Base-by-base conservation (phyloP, 345 rosid species). In the Acer negundo region DNA sequence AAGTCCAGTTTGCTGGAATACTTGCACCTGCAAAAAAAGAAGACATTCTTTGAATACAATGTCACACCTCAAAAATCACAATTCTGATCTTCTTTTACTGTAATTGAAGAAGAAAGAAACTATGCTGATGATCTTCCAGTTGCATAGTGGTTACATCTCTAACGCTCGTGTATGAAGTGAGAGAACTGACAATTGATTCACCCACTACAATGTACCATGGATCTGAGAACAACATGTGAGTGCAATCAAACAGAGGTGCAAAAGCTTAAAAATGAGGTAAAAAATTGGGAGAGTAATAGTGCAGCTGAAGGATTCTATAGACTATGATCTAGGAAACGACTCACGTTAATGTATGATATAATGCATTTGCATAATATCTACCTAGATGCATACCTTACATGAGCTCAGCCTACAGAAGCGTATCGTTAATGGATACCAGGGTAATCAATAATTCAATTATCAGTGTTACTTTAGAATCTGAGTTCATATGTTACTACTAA, bases 181-280 rank as follows among this genome's bases (percentile, higher is more conserved):
- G 96, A 76, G 99, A 92, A 67, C 90, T 90, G 42, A 95, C 94
- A 69, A 95, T 93, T 75, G 91, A 80, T 86, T 91, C 98, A 67
- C 99, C 99, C 62, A 93, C 99, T 85, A 93, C 89, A 63, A 95
- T 82, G 81, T 95, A 95, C 94, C 94, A 92, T 22, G 98, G 98
- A 83, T 95, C 99, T 93, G 85, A 74, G 51, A 74, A 72, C 74
- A 67, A n/a, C n/a, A n/a, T 47, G 74, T 71, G 61, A 67, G 62
- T 64, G 28, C 12, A 38, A 11, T 58, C 28, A 81, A 78, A 40
- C 44, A 73, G n/a, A 71, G n/a, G 75, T 15, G 15, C 69, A 61
- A 64, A 28, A 31, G n/a, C 49, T 20, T 22, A n/a, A 46, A 58
- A 42, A 10, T 31, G 15, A 62, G 31, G 31, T 28, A 28, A 51